Base-by-base conservation (phyloP, 768 basidiomycete species). In the Pleurotus platypus region DNA sequence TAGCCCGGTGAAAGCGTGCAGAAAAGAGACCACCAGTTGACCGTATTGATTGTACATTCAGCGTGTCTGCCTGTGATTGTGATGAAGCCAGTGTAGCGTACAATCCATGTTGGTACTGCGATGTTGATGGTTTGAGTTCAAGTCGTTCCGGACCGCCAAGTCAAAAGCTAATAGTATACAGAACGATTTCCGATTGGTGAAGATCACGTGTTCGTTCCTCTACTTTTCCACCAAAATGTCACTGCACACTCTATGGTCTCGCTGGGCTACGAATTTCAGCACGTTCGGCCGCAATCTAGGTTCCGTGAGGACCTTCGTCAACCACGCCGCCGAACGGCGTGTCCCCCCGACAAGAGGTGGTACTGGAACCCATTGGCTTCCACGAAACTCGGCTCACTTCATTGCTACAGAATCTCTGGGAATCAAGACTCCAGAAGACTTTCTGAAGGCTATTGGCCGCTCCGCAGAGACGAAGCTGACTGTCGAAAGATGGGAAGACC, bases 371-470 rank as follows among this genome's bases (percentile, higher is more conserved):
- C 18, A 7, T 47, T 27, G 18, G 37, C 45, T 38, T 39, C 12
- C 9, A 4, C 35, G 15, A 6, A 2, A 37, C 11, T 8, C 15
- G 27, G 35, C 45, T 47, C 55, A 59, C 57, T 15, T 13, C 27
- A 43, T 27, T 15, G 11, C 45, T 37, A 27, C 24, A 60, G 40
- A 56, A 58, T 58, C 42, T 50, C 40, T 47, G 27, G 51, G 47
- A n/a, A 79, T 89, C 59, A 60, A 66, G 16, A 81, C 84, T 2
- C 81, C 89, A 5, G 71, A 72, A 27, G 84, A 80, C 24, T 91
- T 94, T 62, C 75, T 94, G 61, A 82, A 81, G 58, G 80, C 85
- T 24, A 90, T 94, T 60, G 91, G 92, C 18, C 79, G 92, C 22
- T 76, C 77, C 5, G 72, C 79, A 2, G 84, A 89, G 38, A 83